Evolutionary conservation across 495 filamentous ascomycete species (phyloP), one percentile per base, ranked within the genome.

Genomic region (Aspergillus heteromorphus): DNA sequence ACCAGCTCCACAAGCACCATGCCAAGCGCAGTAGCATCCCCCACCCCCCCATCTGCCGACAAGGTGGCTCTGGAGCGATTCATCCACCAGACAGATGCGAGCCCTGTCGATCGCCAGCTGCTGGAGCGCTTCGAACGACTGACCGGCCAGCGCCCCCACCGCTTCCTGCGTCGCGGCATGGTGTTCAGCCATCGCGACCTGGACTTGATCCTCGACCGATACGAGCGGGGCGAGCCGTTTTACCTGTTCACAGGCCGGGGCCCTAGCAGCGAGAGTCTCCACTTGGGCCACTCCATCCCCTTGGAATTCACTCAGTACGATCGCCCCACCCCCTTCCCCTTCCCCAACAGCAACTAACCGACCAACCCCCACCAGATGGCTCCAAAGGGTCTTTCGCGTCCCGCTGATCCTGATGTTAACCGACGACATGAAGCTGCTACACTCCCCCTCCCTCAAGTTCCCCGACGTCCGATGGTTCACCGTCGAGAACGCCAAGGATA

Each of bases 321-420:
- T 7, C 23, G 4, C 23, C 23, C 23, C 23, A 27, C 23, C 23
- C 23, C 23, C 23, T 27, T 27, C 4, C 23, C 23, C 23, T 7
- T 27, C 23, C 7, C 23, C 3, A 27, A 27, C n/a, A n/a, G n/a
- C n/a, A n/a, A n/a, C n/a, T n/a, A n/a, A n/a, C n/a, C n/a, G n/a
- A 27, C 23, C 7, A 27, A 27, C 23, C 23, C 7, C 23, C 23
- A n/a, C 23, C 23, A 27, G 23, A 27, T 27, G 88, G 87, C 71
- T 97, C 45, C 90, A 96, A 72, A 88, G 97, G 67, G 88, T 93
- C 6, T 96, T 98, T 66, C 88, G 96, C 61, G 88, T 92, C 2
- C 92, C 92, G 4, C 77, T 95, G n/a, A 81, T 92, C 34, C 93
- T 96, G 65, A 96, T 96, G 91, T 69, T 96, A 73, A 96, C 89